Percentiles rank a stretch among this genome's conserved stretches.
These are phyloP conservation scores for Datura wrightii DNA, from an alignment of 257 asterid species.

Conservation along the genomic window DNA sequence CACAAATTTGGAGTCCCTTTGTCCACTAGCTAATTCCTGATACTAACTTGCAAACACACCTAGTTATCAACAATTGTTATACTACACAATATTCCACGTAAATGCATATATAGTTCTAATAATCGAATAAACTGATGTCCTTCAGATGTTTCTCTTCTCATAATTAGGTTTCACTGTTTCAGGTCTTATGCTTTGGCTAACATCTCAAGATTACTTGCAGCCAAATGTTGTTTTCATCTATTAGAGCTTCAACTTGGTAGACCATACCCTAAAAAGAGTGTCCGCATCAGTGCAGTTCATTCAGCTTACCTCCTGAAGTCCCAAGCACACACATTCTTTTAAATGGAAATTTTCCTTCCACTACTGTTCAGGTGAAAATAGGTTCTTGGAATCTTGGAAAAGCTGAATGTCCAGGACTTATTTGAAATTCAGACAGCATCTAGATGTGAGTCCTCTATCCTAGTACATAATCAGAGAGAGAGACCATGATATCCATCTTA, in stretches of 20 bases:
- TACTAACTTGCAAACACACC: background rate
- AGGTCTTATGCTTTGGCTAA: constrained; percentile 17
- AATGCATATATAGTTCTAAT: constrained; percentile 24
- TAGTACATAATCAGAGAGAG: constrained; percentile 7
- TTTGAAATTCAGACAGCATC: background rate
- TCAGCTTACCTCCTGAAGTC: background rate
- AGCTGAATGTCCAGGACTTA: background rate
- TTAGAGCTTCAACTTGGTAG: constrained; percentile 16
- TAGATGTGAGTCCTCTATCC: background rate
- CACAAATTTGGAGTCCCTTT: background rate
- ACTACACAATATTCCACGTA: background rate
- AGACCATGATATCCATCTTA: background rate
- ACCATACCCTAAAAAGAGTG: constrained; percentile 5
- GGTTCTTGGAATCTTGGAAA: background rate
- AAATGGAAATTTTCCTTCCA: background rate
- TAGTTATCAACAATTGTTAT: constrained; percentile 6
- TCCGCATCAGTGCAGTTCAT: background rate
- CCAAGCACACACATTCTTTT: constrained; percentile 9
- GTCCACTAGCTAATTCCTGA: background rate
- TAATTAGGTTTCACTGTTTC: background rate
- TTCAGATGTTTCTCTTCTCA: background rate
- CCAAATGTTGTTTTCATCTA: background rate
- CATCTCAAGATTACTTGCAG: background rate
- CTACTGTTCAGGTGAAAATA: background rate
- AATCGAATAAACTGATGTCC: constrained; percentile 3